Conservation (phyloP, 2,329 filamentous ascomycete species). For the Hypoxylon sp. region DNA sequence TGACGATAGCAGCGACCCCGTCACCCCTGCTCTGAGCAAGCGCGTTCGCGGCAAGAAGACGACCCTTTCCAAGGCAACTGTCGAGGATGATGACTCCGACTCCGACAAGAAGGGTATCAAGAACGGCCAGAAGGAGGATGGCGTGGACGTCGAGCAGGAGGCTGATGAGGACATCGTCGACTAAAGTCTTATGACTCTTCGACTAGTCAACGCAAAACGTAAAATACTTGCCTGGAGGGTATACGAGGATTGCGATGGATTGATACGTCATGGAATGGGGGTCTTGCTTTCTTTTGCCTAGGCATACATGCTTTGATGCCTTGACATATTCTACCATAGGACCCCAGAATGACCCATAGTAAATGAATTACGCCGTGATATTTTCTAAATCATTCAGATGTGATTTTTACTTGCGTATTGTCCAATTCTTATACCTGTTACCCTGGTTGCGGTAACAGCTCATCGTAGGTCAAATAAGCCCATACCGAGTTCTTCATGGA, state of each 20-base stretch:
- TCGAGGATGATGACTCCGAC: conserved; percentile 13
- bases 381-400: background rate
- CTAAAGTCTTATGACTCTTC: background rate
- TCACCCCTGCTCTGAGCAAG: conserved; percentile 19
- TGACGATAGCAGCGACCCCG: conserved; percentile 5
- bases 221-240: background rate
- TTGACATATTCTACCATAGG: background rate
- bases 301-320: background rate
- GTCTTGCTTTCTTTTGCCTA: background rate
- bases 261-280: background rate
- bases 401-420: background rate
- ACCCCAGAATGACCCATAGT: background rate
- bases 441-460: too few species aligned
- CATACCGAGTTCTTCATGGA: background rate
- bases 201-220: background rate
- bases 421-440: background rate
- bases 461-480: background rate
- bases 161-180: conserved; percentile 25
- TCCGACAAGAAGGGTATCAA: conserved; percentile 1
- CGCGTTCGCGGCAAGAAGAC: conserved; percentile 24
- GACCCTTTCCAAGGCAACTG: background rate
- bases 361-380: background rate
- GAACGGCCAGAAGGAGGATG: background rate
- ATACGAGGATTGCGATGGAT: background rate
- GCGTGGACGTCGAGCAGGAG: background rate